These are phyloP conservation scores for Rhizophora apiculata DNA, from an alignment of 345 rosid species.

Conservation along the genomic window DNA sequence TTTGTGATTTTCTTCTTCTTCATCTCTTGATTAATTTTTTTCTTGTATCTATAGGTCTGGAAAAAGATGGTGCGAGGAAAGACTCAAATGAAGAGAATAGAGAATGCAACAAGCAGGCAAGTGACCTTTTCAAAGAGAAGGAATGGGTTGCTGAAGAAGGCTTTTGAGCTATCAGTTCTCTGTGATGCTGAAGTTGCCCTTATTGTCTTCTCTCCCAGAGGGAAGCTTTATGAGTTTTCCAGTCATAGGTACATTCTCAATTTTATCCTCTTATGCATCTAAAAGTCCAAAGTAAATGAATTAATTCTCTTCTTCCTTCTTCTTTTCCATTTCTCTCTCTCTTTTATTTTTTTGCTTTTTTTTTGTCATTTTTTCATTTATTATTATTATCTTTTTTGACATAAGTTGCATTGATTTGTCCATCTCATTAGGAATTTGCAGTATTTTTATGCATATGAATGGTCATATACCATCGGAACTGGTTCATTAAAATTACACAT, in stretches of 20 bases:
- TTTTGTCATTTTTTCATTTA: neutral
- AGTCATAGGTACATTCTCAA: constrained; percentile 47
- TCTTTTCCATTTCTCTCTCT: neutral
- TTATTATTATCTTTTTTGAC: neutral
- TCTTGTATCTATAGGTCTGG: neutral
- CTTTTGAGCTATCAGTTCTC: constrained; percentile 77
- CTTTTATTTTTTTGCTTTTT: too few relatives aligned
- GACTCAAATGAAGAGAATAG: constrained; percentile 90
- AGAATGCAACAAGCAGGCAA: constrained; percentile 81
- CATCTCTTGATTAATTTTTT: constrained; percentile 1
- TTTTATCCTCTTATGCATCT: neutral
- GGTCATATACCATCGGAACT: neutral
- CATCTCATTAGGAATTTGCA: neutral
- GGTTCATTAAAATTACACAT: neutral
- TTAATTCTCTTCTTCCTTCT: neutral
- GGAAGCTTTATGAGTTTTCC: constrained; percentile 77
- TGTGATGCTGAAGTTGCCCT: constrained; percentile 91
- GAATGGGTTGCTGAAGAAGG: constrained; percentile 76
- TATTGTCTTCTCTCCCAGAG: constrained; percentile 72
- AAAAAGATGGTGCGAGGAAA: constrained; percentile 73
- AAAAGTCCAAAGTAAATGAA: neutral
- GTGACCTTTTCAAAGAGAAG: constrained; percentile 88
- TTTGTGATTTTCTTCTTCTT: neutral
- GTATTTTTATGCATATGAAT: neutral
- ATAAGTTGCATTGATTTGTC: neutral